These are phyloP conservation scores for Luzula sylvatica DNA, from an alignment of 176 grass and related monocot species.

Conservation along the genomic window DNA sequence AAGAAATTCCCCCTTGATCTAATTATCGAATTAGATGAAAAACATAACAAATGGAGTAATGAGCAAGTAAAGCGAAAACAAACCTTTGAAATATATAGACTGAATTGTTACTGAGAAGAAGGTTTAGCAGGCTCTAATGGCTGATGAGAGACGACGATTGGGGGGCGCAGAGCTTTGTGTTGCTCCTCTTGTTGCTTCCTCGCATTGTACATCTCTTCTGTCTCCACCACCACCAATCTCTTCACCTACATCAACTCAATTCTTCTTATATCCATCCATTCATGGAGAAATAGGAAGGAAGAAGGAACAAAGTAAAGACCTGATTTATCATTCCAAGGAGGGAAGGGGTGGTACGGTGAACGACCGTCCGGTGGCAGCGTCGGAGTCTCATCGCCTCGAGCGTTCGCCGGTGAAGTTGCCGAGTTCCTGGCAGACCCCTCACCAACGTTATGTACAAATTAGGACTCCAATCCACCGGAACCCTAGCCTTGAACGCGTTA, in stretches of 20 bases:
- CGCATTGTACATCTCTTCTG: slow-evolving; percentile 66
- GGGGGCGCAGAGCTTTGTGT: slow-evolving; percentile 56
- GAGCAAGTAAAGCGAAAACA: not conserved
- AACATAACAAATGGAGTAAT: not conserved
- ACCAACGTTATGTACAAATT: slow-evolving; percentile 85
- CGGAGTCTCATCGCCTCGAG: slow-evolving; percentile 98
- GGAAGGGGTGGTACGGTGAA: slow-evolving; percentile 83
- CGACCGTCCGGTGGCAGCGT: slow-evolving; percentile 75
- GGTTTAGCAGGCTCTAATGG: not conserved
- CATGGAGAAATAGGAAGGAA: not conserved
- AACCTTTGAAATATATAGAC: not conserved
- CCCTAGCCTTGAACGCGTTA: slow-evolving; percentile 68
- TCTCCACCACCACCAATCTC: slow-evolving; percentile 86
- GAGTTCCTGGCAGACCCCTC: slow-evolving; percentile 67
- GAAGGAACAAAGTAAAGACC: not conserved
- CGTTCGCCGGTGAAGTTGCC: slow-evolving; percentile 82
- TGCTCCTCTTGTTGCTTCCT: slow-evolving; percentile 63
- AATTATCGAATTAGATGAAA: too few relatives aligned
- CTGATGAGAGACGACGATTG: slow-evolving; percentile 50
- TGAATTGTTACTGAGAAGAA: not conserved
- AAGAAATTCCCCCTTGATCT: too few relatives aligned
- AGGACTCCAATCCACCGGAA: slow-evolving; percentile 62
- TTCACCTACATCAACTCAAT: slow-evolving; percentile 44
- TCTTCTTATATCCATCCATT: not conserved
- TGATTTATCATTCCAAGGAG: slow-evolving; percentile 80